Percentiles rank a stretch among this genome's conserved stretches.
phyloP scores from a whole-genome alignment of 2,329 filamentous ascomycete genomes.

The Fusarium nodosum region DNA sequence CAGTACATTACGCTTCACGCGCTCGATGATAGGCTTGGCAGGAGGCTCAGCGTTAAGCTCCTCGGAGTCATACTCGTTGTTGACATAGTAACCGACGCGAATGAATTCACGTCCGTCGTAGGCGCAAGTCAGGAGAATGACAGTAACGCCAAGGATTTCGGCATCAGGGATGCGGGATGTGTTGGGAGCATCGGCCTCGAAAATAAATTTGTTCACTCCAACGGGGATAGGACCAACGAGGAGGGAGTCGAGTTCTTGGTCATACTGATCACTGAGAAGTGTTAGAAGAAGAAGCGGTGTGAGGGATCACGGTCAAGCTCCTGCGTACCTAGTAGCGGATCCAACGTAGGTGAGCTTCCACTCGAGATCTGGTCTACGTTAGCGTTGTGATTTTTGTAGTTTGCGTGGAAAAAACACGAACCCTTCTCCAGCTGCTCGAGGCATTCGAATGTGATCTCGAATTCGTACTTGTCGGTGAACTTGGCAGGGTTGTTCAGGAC shows the following conservation, averaged over 20 bases:
- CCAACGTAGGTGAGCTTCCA: slow-evolving; percentile 99
- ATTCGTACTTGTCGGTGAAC: slow-evolving; percentile 93
- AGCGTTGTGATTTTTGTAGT: slow-evolving; percentile 28
- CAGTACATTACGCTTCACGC: slow-evolving; percentile 90
- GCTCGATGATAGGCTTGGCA: slow-evolving; percentile 91
- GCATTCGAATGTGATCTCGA: slow-evolving; percentile 99
- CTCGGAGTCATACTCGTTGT: slow-evolving; percentile 97
- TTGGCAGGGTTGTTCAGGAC: slow-evolving; percentile 97
- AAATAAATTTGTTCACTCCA: slow-evolving; percentile 98
- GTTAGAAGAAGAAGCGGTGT: slow-evolving; percentile 46
- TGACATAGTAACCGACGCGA: slow-evolving; percentile 98
- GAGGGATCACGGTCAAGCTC: slow-evolving; percentile 22
- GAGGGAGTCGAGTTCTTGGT: slow-evolving; percentile 97
- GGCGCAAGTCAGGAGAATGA: slow-evolving; percentile 94
- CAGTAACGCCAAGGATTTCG: slow-evolving; percentile 96
- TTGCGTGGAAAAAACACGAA: slow-evolving; percentile 55
- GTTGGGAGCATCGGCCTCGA: slow-evolving; percentile 94
- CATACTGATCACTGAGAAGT: slow-evolving; percentile 83
- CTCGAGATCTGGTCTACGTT: slow-evolving; percentile 79
- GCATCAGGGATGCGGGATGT: slow-evolving; percentile 91
- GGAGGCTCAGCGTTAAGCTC: slow-evolving; percentile 91
- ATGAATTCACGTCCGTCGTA: slow-evolving; percentile 98
- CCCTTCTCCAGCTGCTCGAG: slow-evolving; percentile 94
- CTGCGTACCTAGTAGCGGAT: slow-evolving; percentile 91
- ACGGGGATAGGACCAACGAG: slow-evolving; percentile 98